phyloP scores from a whole-genome alignment of 176 grass and related monocot species.

The Rhynchospora tenuis region DNA sequence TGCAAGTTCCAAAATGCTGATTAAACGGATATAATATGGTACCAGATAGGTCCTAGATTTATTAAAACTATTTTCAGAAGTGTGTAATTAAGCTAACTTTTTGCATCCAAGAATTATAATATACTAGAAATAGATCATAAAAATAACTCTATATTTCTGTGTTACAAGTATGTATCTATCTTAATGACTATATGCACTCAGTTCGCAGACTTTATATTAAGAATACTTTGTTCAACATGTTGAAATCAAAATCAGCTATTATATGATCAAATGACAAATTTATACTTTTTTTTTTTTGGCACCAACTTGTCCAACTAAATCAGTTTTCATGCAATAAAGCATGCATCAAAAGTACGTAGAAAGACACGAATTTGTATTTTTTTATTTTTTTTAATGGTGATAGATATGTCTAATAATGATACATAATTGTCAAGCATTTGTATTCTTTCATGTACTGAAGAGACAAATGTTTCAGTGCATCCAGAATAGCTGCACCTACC shows the following conservation, averaged over 20 bases:
- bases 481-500: background rate
- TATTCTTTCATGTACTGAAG: constrained; percentile 10
- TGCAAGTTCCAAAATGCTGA: background rate
- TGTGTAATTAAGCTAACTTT: background rate
- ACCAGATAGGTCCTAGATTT: background rate
- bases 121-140: background rate
- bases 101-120: background rate
- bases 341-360: background rate
- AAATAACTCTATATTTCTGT: background rate
- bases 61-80: background rate
- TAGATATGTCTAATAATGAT: background rate
- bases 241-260: background rate
- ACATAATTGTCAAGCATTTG: constrained; percentile 14
- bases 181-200: background rate
- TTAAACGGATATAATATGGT: background rate
- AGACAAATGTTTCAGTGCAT: constrained; percentile 23
- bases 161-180: background rate
- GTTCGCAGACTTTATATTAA: background rate
- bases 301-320: background rate
- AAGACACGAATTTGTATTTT: background rate
- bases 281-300: background rate
- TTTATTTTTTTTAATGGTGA: background rate
- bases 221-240: background rate
- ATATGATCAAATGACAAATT: background rate
- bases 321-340: background rate